Conservation (phyloP, 768 basidiomycete genomes). For the Tricholoma matsutake region DNA sequence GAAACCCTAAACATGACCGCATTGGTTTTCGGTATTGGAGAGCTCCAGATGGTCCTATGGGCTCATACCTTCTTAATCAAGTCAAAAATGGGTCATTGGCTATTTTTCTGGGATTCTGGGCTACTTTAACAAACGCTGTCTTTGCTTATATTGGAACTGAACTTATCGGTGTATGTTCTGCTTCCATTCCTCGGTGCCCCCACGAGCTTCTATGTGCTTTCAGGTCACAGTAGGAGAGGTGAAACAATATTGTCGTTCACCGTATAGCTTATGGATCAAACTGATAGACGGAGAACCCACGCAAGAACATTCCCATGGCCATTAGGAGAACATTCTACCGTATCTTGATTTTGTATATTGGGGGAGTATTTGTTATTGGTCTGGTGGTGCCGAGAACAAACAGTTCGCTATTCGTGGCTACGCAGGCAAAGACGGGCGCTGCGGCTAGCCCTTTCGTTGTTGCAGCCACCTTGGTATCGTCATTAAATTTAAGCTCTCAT, state of each 20-base stretch:
- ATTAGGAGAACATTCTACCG: slow-evolving; percentile 63
- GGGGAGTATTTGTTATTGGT: slow-evolving; percentile 69
- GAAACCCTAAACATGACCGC: slow-evolving; percentile 44
- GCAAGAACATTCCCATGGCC: slow-evolving; percentile 71
- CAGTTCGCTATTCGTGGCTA: slow-evolving; percentile 43
- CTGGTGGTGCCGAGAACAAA: slow-evolving; percentile 64
- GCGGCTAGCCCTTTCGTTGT: slow-evolving; percentile 69
- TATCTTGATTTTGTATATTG: slow-evolving; percentile 59
- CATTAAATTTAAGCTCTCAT: too few species aligned
- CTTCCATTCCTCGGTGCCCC: background rate
- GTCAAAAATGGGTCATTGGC: slow-evolving; percentile 48
- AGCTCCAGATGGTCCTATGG: slow-evolving; percentile 54
- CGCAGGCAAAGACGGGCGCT: slow-evolving; percentile 45
- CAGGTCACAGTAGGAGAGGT: slow-evolving; percentile 49
- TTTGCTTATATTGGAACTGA: slow-evolving; percentile 79
- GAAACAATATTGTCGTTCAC: background rate
- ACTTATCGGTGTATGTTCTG: slow-evolving; percentile 62
- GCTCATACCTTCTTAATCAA: slow-evolving; percentile 44
- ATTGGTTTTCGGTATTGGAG: slow-evolving; percentile 50
- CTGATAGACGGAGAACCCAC: slow-evolving; percentile 61
- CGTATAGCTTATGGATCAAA: slow-evolving; percentile 1
- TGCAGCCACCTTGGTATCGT: slow-evolving; percentile 36
- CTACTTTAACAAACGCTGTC: slow-evolving; percentile 64
- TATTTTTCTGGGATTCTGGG: slow-evolving; percentile 71
- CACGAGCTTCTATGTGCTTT: background rate